These are phyloP conservation scores for Kurtzmaniella quercitrusa DNA, from an alignment of 1,139 yeast species.

Conservation along the genomic window DNA sequence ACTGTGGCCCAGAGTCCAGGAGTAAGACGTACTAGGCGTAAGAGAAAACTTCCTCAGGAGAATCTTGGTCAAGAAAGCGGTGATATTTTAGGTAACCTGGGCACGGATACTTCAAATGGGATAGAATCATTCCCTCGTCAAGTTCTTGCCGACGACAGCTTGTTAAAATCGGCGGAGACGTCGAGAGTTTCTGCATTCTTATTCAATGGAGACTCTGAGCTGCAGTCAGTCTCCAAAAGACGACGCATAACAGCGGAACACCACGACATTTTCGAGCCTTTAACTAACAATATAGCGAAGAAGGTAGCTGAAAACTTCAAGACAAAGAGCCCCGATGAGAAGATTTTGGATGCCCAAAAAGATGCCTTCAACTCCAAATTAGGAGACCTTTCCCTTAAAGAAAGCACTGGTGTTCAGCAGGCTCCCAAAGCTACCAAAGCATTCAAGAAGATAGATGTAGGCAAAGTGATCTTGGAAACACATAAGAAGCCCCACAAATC, in stretches of 20 bases:
- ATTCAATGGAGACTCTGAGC: constrained; percentile 11
- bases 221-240: constrained; percentile 15
- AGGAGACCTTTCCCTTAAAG: constrained; percentile 17
- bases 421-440: constrained; percentile 34
- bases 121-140: constrained; percentile 5
- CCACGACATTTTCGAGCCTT: constrained; percentile 23
- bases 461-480: constrained; percentile 28
- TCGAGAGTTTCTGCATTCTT: constrained; percentile 15
- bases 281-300: constrained; percentile 37
- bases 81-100: neutral
- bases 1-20: neutral
- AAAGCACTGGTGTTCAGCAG: constrained; percentile 1
- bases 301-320: constrained; percentile 55
- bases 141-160: constrained; percentile 18
- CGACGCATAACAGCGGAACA: constrained; percentile 14
- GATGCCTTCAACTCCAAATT: constrained; percentile 43
- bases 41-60: neutral
- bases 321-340: constrained; percentile 83
- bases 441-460: constrained; percentile 34
- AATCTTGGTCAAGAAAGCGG: neutral
- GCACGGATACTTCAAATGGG: neutral
- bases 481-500: constrained; percentile 61
- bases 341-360: constrained; percentile 57
- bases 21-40: neutral
- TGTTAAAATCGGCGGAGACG: constrained; percentile 9